Evolutionary conservation across 768 basidiomycete species (phyloP).

Genomic region (Panaeolus papilionaceus): DNA sequence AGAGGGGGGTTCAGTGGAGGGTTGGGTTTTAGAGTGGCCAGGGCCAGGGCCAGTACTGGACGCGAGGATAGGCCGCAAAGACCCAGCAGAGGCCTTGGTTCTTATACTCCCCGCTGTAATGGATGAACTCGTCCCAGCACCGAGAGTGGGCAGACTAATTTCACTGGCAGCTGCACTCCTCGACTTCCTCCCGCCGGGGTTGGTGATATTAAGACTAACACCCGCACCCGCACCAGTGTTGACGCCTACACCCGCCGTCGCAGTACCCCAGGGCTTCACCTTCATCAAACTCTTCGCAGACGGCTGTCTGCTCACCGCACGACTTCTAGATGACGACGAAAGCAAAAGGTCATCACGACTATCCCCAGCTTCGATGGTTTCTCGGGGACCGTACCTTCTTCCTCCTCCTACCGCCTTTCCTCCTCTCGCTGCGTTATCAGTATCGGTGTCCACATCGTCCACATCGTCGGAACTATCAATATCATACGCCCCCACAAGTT

Average conservation of each 20-base stretch:
- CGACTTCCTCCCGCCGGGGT: background rate
- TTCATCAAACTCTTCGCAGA: constrained; percentile 1
- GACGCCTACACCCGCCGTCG: background rate
- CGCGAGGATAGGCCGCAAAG: background rate
- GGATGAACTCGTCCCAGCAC: background rate
- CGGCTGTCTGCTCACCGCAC: background rate
- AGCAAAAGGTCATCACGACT: constrained; percentile 48
- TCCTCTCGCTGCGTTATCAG: background rate
- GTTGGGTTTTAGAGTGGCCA: background rate
- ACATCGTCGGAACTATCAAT: background rate
- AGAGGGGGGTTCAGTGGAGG: background rate
- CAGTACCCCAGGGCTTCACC: background rate
- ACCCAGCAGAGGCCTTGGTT: background rate
- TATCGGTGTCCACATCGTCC: constrained; percentile 16
- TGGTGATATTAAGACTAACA: too few species aligned
- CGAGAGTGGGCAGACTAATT: constrained; percentile 12
- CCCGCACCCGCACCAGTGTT: too few species aligned
- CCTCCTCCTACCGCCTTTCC: constrained; percentile 18
- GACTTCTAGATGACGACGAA: background rate
- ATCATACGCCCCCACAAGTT: too few species aligned
- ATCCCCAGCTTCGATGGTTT: constrained; percentile 20
- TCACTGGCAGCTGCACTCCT: constrained; percentile 9
- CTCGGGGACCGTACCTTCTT: background rate
- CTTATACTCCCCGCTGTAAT: background rate
- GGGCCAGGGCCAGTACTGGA: background rate